These are phyloP conservation scores for Tolypocladium endophyticum DNA, from an alignment of 2,329 filamentous ascomycete genomes.

Conservation along the genomic window DNA sequence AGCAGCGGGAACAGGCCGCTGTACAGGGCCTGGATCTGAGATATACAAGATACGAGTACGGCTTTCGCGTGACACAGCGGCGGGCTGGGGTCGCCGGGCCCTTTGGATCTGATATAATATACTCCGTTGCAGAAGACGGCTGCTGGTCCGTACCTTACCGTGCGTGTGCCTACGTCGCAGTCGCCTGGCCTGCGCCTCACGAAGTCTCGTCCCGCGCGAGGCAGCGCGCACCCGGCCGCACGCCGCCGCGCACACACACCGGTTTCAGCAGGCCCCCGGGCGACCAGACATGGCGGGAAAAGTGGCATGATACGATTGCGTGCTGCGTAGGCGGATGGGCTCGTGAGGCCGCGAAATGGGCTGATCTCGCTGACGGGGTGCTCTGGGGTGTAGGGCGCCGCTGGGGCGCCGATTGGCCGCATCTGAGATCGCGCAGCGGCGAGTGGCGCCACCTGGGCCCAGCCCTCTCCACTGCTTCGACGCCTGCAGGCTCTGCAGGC, in stretches of 20 bases:
- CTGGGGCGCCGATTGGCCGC: slow-evolving; percentile 4
- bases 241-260: neutral
- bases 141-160: neutral
- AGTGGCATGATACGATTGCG: slow-evolving; percentile 25
- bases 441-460: slow-evolving; percentile 3
- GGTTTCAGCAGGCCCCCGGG: neutral
- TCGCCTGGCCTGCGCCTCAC: neutral
- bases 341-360: slow-evolving; percentile 23
- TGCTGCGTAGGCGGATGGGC: slow-evolving; percentile 16
- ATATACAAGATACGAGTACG: too few relatives aligned
- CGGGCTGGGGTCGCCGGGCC: neutral
- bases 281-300: slow-evolving; percentile 7
- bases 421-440: neutral
- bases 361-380: slow-evolving; percentile 17
- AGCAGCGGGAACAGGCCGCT: neutral
- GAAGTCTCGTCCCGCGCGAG: neutral
- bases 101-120: slow-evolving; percentile 1
- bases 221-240: neutral
- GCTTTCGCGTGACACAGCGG: neutral
- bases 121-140: neutral
- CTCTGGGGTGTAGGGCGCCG: slow-evolving; percentile 1
- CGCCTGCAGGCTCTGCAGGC: neutral
- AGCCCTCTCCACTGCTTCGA: neutral
- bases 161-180: too few relatives aligned
- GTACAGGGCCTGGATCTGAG: neutral